Evolutionary conservation across 192 early-diverging fungal species (phyloP), one percentile per base, ranked within the genome.

Genomic region (Backusella westeae): DNA sequence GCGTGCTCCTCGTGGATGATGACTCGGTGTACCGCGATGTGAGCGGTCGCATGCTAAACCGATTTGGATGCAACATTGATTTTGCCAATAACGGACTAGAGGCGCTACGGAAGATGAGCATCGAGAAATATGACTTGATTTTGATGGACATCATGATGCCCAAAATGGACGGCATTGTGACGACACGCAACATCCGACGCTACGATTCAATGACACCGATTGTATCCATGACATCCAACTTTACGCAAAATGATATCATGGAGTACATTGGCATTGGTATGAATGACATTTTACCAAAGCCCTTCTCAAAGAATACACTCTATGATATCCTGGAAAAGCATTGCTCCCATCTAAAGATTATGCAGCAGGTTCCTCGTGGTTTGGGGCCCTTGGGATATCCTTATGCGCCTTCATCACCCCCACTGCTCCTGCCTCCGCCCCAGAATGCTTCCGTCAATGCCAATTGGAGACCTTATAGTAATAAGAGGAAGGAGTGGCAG

Each of bases 101-200:
- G 36, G 93, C 93, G 10, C 82, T 94, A 26, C 83, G 85, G 29
- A 89, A 89, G 77, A 83, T 87, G 78, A 84, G 82, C n/a, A 72
- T 83, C 8, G 85, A 84, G 73, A 93, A 90, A 82, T 94, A 93
- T 68, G 93, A 94, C 72, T 82, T 94, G 42, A 90, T 94, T 8
- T 75, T 94, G n/a, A 92, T 94, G 93, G 91, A 94, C 77, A 91
- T 92, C 41, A 83, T 90, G 42, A 93, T 93, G 89, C 93, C 92
- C 10, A 90, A 88, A n/a, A 75, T 93, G 35, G 86, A 92, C 80
- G 93, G 93, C 34, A 86, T 93, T n/a, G 82, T 85, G 4, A 91
- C 92, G 2, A 93, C 93, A 1, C 82, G 82, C 17, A 87, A 85
- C 34, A 93, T 94, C 46, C 85, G 93, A 39, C 88, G 89, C 73